Conservation (phyloP, 163 green algal species). For the Volvox carteri region DNA sequence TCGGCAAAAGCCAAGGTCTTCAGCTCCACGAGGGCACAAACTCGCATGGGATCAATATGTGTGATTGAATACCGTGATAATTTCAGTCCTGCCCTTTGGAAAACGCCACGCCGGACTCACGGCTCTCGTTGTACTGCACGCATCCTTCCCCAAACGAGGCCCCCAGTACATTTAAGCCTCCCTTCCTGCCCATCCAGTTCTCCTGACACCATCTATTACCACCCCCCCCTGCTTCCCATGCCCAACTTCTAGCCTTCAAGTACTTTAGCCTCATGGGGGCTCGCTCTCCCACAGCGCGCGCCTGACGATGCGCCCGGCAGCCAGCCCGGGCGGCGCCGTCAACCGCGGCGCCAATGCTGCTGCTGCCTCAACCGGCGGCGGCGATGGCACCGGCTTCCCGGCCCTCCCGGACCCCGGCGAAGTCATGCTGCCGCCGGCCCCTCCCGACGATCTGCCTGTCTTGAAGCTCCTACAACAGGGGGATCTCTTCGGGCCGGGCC, state of each 20-base stretch:
- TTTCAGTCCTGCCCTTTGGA: too few relatives aligned
- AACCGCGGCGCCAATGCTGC: neutral
- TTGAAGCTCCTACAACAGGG: slow-evolving; percentile 22
- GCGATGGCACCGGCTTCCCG: neutral
- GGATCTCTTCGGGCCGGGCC: neutral
- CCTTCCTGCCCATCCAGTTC: too few relatives aligned
- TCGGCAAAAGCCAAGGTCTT: too few relatives aligned
- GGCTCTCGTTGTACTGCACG: too few relatives aligned
- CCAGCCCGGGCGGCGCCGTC: neutral
- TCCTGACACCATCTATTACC: too few relatives aligned
- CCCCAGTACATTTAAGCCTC: too few relatives aligned
- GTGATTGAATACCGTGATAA: too few relatives aligned
- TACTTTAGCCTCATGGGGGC: neutral
- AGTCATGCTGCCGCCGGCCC: neutral
- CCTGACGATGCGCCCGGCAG: neutral
- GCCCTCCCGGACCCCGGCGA: neutral
- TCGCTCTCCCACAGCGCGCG: neutral
- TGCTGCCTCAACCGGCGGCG: neutral
- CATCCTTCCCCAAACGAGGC: too few relatives aligned
- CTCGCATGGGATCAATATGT: too few relatives aligned
- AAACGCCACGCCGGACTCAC: too few relatives aligned
- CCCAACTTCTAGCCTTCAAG: neutral
- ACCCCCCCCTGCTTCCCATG: too few relatives aligned
- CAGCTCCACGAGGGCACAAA: too few relatives aligned
- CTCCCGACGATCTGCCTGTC: neutral